Conservation (phyloP, 164 flowering plant genomes). For the Annona squamosa region DNA sequence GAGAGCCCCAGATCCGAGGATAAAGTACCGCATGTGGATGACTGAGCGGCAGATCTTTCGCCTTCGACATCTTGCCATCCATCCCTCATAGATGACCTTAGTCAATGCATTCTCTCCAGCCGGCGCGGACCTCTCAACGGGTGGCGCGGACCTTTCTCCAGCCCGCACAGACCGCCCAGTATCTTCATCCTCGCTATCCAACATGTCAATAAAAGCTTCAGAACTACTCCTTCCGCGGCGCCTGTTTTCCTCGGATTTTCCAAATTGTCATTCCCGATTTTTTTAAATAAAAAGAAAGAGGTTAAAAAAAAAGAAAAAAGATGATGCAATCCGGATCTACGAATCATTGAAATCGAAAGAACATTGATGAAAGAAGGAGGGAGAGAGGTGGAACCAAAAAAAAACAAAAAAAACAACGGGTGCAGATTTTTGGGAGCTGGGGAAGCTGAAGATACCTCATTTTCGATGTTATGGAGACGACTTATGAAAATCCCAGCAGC, state of each 20-base stretch:
- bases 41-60: conserved; percentile 94
- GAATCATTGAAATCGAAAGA: neutral
- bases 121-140: neutral
- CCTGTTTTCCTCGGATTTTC: neutral
- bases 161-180: neutral
- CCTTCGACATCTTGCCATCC: conserved; percentile 97
- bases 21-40: conserved; percentile 95
- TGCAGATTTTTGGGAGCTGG: neutral
- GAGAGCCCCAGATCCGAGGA: conserved; percentile 77
- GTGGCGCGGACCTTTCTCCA: neutral
- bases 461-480: neutral
- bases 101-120: conserved; percentile 21
- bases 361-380: neutral
- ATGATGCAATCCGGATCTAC: neutral
- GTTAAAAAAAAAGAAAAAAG: too few species aligned
- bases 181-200: neutral
- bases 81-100: conserved; percentile 92
- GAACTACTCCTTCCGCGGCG: neutral
- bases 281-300: too few species aligned
- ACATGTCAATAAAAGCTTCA: neutral
- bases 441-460: neutral
- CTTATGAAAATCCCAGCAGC: neutral
- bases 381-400: neutral
- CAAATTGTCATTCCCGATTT: neutral
- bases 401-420: neutral